phyloP scores from a whole-genome alignment of 495 filamentous ascomycete species.

The Hypomontagnella monticulosa region DNA sequence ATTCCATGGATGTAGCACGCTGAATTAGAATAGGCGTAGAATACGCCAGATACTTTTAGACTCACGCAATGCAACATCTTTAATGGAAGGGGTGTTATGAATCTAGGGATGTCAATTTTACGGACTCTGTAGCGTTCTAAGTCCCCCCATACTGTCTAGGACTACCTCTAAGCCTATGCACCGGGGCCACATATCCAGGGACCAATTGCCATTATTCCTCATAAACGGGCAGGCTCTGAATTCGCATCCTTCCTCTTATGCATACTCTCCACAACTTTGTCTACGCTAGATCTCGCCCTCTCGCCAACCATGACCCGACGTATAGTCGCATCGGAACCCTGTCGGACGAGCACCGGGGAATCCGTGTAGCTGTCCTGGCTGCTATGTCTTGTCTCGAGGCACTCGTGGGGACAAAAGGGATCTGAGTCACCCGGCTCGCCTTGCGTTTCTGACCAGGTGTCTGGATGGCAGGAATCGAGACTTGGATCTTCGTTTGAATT shows the following conservation, averaged over 20 bases:
- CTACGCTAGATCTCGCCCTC: neutral
- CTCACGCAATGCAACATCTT: no score
- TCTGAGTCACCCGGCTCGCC: slow-evolving; percentile 44
- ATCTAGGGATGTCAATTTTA: no score
- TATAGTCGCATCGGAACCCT: slow-evolving; percentile 4
- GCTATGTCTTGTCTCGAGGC: slow-evolving; percentile 20
- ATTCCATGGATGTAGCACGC: no score
- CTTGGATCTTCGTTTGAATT: neutral
- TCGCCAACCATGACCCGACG: neutral
- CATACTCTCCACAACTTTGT: neutral
- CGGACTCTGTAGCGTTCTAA: no score
- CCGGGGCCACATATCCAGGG: neutral
- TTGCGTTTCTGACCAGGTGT: slow-evolving; percentile 37
- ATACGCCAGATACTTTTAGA: no score
- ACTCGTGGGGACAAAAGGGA: slow-evolving; percentile 38
- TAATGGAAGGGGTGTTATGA: no score
- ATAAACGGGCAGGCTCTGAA: neutral
- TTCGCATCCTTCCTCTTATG: neutral
- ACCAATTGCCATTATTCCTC: neutral
- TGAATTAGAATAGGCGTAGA: no score
- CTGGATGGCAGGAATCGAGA: slow-evolving; percentile 31
- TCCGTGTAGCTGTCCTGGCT: neutral
- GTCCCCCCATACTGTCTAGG: neutral
- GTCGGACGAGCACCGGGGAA: neutral
- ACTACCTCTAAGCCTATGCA: neutral